Evolutionary conservation across 345 rosid species (phyloP), one percentile per base, ranked within the genome.

Genomic region (Aquilaria yunnanensis): DNA sequence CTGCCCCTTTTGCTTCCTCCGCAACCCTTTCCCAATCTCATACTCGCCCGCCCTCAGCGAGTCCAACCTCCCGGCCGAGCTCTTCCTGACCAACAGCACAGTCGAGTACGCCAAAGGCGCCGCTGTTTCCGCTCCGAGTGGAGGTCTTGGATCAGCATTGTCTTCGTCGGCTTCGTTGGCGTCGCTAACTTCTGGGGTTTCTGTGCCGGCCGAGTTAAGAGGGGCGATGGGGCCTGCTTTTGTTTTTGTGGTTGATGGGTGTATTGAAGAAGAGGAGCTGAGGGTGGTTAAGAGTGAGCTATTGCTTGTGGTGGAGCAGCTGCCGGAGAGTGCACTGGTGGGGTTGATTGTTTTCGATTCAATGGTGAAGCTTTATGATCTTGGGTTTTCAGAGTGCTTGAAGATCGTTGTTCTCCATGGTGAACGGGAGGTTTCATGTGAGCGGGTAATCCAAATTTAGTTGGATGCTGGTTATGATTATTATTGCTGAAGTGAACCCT

Each of bases 21-120:
- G 63, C 14, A 94, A 86, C 74, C 64, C 72, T 54, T 88, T 94
- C 65, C 99, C 99, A 6, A 74, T 81, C 48, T 82, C 96, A 45
- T 90, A 94, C 58, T 71, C 69, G 16, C 52, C 87, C 11, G 88
- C 88, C 14, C 79, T 86, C 69, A 85, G 87, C 2, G 97, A 90
- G 32, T 80, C 93, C 60, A 88, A 78, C 68, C 92, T 90, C 59
- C 97, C 96, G 3, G 99, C 99, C 29, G 99, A 94, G 83, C 97
- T 94, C 63, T 94, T 88, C 63, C 99, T 97, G 0, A 94, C 97
- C 50, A 86, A 94, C 61, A 83, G 89, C 75, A 77, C 96, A 14
- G 91, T 94, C 4, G 97, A 94, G 60, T 90, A 88, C 67, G 67
- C 65, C 63, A 51, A 72, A 72, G 31, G 64, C 75, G 1, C 63